Conservation (phyloP, 768 basidiomycete species). For the Gloeopeniophorella convolvens region DNA sequence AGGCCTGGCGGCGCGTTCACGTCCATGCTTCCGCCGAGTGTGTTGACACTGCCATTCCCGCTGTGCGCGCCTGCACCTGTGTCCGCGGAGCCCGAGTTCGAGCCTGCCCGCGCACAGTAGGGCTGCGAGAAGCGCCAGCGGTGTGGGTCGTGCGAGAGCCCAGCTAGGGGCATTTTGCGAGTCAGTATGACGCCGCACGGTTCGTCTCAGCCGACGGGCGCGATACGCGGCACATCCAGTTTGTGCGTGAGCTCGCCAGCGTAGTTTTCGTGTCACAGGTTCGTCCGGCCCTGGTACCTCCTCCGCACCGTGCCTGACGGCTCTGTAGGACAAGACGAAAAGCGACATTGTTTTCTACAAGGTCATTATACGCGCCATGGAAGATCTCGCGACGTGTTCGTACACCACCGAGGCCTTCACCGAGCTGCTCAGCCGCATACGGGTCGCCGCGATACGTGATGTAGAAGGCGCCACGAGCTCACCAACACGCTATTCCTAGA, state of each 20-base stretch:
- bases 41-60: conserved; percentile 49
- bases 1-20: conserved; percentile 72
- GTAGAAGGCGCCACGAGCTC: too few species aligned
- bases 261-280: conserved; percentile 86
- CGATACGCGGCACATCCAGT: conserved; percentile 88
- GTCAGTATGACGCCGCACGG: conserved; percentile 80
- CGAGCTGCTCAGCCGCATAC: conserved; percentile 68
- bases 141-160: too few species aligned
- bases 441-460: conserved; percentile 70
- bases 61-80: too few species aligned
- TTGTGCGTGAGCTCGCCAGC: conserved; percentile 92
- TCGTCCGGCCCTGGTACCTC: conserved; percentile 6
- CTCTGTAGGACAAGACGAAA: conserved; percentile 82
- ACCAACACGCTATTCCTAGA: conserved; percentile 37
- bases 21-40: conserved; percentile 64
- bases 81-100: too few species aligned
- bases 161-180: conserved; percentile 96
- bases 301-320: conserved; percentile 1
- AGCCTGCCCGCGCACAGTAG: too few species aligned
- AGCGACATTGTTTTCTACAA: conserved; percentile 86
- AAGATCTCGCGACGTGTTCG: conserved; percentile 81
- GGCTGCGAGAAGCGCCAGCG: too few species aligned
- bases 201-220: conserved; percentile 71
- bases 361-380: conserved; percentile 77
- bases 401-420: conserved; percentile 82